Conservation (phyloP, 805 yeast genomes). For the Teunomyces panamensis region DNA sequence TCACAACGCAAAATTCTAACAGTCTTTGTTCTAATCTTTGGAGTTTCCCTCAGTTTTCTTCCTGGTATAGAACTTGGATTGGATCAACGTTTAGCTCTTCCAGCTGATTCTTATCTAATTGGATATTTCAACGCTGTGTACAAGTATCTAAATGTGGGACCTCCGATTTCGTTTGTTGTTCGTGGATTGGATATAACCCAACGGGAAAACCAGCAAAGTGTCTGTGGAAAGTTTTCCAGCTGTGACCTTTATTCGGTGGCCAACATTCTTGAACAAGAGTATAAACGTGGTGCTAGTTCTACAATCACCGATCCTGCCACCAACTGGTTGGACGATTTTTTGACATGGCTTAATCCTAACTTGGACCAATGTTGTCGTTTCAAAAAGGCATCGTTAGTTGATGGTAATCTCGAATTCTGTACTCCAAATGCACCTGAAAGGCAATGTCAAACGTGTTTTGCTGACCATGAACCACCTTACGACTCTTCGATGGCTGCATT, state of each 20-base stretch:
- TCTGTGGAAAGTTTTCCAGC: constrained; percentile 86
- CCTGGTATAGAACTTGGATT: constrained; percentile 76
- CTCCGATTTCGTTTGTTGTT: constrained; percentile 88
- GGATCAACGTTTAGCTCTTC: constrained; percentile 88
- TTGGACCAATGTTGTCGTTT: constrained; percentile 83
- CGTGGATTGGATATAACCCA: constrained; percentile 61
- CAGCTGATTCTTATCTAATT: constrained; percentile 76
- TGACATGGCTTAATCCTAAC: constrained; percentile 83
- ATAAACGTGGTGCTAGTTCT: constrained; percentile 59
- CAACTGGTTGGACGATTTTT: constrained; percentile 90
- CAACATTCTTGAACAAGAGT: constrained; percentile 82
- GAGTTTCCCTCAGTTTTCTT: constrained; percentile 62
- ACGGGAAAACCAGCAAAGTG: constrained; percentile 59
- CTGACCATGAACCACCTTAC: constrained; percentile 58
- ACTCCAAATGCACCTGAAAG: constrained; percentile 64
- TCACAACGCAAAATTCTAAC: constrained; percentile 48
- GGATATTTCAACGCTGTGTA: constrained; percentile 77
- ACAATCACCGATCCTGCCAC: constrained; percentile 80
- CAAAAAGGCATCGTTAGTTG: constrained; percentile 43
- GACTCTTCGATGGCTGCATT: constrained; percentile 74
- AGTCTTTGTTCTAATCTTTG: constrained; percentile 59
- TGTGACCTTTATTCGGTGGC: constrained; percentile 78
- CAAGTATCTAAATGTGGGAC: constrained; percentile 76
- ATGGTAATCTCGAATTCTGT: constrained; percentile 50
- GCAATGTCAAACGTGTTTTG: constrained; percentile 72